Percentiles rank a stretch among this genome's conserved stretches.
phyloP scores from a whole-genome alignment of 176 grass and related monocot genomes.

The Aechmea fasciata region DNA sequence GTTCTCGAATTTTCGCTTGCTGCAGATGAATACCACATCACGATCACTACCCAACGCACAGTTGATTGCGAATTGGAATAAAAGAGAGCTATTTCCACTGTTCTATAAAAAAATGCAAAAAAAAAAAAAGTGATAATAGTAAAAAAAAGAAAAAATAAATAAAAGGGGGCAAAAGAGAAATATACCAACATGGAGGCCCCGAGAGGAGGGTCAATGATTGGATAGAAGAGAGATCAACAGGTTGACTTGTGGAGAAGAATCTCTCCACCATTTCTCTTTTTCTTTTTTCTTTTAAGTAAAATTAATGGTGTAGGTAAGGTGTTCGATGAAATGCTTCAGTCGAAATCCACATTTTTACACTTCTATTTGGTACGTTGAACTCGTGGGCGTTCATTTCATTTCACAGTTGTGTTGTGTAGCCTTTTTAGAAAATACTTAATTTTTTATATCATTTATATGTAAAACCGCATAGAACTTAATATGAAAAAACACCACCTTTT shows the following conservation, averaged over 20 bases:
- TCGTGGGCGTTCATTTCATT: no score
- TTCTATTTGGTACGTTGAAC: background rate
- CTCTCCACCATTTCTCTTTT: constrained; percentile 29
- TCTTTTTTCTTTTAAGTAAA: background rate
- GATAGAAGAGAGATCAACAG: background rate
- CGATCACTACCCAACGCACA: constrained; percentile 38
- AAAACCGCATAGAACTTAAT: no score
- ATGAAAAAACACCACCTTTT: no score
- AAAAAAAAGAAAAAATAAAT: background rate
- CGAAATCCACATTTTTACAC: background rate
- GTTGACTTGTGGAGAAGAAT: constrained; percentile 43
- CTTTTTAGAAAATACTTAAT: no score
- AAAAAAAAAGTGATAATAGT: background rate
- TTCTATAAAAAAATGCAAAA: background rate
- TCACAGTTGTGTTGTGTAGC: no score
- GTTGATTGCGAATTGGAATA: constrained; percentile 89
- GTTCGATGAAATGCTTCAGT: constrained; percentile 34
- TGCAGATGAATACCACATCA: constrained; percentile 84
- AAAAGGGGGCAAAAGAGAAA: background rate
- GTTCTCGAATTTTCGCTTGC: constrained; percentile 57
- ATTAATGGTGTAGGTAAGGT: constrained; percentile 3
- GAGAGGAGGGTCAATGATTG: constrained; percentile 47
- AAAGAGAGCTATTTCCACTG: constrained; percentile 87
- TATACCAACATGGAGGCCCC: constrained; percentile 52
- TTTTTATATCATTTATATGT: no score